Conservation (phyloP, 2,329 filamentous ascomycete genomes). For the Paraphaeosphaeria minitans region DNA sequence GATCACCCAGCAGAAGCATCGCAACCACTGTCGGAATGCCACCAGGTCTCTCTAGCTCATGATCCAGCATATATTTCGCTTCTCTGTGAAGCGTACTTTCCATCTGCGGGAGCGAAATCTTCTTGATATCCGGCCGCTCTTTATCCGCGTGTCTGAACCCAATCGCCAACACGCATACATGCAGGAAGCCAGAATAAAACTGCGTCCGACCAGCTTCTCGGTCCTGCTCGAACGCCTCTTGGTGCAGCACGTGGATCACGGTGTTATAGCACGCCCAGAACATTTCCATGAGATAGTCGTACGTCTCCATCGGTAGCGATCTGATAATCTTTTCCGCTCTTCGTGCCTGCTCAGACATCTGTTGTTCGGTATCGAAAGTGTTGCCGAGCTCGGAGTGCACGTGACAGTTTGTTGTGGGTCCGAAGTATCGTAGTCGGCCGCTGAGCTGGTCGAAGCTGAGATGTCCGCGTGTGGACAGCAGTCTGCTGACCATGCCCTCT, state of each 20-base stretch:
- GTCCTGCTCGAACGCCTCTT: constrained; percentile 56
- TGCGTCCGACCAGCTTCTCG: constrained; percentile 53
- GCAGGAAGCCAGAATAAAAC: constrained; percentile 60
- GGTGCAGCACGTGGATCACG: constrained; percentile 57
- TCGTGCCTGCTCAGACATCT: constrained; percentile 54
- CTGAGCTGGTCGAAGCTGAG: constrained; percentile 59
- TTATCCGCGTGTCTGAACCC: constrained; percentile 59
- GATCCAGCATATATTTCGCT: constrained; percentile 61
- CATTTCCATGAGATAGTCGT: constrained; percentile 58
- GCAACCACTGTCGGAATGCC: constrained; percentile 60
- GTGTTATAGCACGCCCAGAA: constrained; percentile 61
- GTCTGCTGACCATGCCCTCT: constrained; percentile 56
- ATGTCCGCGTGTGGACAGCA: constrained; percentile 57
- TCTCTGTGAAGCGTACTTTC: constrained; percentile 61
- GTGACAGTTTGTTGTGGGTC: constrained; percentile 60
- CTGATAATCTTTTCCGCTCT: constrained; percentile 57
- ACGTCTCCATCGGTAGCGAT: constrained; percentile 53
- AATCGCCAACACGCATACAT: constrained; percentile 59
- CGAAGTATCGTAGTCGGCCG: constrained; percentile 59
- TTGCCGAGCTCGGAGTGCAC: constrained; percentile 52
- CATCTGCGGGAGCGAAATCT: constrained; percentile 52
- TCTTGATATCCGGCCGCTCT: constrained; percentile 55
- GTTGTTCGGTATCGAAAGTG: constrained; percentile 44
- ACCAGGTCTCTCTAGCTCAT: constrained; percentile 58
- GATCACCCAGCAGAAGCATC: constrained; percentile 57